These are phyloP conservation scores for Pythium volutum DNA, from an alignment of 352 stramenopile genomes.

Conservation along the genomic window DNA sequence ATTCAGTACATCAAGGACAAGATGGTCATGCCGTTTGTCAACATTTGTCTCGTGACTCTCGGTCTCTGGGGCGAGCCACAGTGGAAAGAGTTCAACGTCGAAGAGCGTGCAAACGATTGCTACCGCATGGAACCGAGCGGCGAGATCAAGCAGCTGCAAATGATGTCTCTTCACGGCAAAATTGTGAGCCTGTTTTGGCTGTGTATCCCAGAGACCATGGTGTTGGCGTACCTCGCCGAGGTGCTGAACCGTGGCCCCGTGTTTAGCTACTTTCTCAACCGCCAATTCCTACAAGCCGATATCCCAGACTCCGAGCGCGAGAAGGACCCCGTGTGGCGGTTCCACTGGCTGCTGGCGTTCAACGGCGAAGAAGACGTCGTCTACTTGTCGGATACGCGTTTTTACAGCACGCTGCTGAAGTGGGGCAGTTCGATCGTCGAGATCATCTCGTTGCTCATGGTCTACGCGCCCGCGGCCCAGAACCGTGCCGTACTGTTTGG, in stretches of 20 bases:
- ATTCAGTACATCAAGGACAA: slow-evolving; percentile 56
- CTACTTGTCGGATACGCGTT: slow-evolving; percentile 48
- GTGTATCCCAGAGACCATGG: slow-evolving; percentile 43
- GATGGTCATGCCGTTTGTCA: slow-evolving; percentile 49
- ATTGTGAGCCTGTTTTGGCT: slow-evolving; percentile 64
- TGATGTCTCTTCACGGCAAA: slow-evolving; percentile 67
- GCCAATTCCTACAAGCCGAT: slow-evolving; percentile 55
- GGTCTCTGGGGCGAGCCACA: slow-evolving; percentile 45
- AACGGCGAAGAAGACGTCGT: slow-evolving; percentile 46
- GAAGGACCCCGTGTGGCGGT: slow-evolving; percentile 48
- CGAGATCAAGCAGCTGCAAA: slow-evolving; percentile 63
- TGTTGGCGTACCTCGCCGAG: slow-evolving; percentile 50
- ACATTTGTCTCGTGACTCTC: slow-evolving; percentile 43
- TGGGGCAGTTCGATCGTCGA: slow-evolving; percentile 49
- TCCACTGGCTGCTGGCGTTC: slow-evolving; percentile 31
- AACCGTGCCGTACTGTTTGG: slow-evolving; percentile 28
- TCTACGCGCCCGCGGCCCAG: slow-evolving; percentile 21
- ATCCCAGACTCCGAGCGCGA: slow-evolving; percentile 54
- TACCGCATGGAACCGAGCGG: slow-evolving; percentile 55
- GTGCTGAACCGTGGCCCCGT: slow-evolving; percentile 52
- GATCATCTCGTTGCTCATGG: slow-evolving; percentile 38
- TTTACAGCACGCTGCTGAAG: slow-evolving; percentile 46
- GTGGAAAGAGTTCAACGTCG: slow-evolving; percentile 53
- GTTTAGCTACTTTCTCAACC: slow-evolving; percentile 62
- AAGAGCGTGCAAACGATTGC: slow-evolving; percentile 53